phyloP scores from a whole-genome alignment of 164 flowering plant genomes.

The Aristolochia contorta region DNA sequence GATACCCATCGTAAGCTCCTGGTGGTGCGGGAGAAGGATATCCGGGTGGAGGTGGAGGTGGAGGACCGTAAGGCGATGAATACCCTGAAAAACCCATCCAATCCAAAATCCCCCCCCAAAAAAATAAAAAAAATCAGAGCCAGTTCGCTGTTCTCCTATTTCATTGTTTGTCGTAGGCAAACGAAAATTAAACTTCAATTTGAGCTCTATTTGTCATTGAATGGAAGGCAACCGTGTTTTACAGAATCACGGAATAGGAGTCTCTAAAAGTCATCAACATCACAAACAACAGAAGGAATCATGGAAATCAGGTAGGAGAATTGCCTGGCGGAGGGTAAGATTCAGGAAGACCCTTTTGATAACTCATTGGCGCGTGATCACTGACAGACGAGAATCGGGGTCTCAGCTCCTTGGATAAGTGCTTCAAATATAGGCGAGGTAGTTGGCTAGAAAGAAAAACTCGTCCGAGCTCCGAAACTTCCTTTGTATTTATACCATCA shows the following conservation, averaged over 20 bases:
- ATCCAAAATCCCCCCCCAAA: neutral
- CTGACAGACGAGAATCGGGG: no score
- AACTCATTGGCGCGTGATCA: neutral
- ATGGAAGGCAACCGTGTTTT: neutral
- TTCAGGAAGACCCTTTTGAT: constrained; percentile 1
- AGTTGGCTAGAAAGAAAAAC: no score
- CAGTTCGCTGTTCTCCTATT: no score
- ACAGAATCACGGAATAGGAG: no score
- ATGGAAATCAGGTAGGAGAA: neutral
- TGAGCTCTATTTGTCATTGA: neutral
- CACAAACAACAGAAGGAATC: neutral
- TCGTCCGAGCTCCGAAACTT: no score
- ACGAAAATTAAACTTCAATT: neutral
- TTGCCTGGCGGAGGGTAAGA: constrained; percentile 4
- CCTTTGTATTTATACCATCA: no score
- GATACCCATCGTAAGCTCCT: neutral
- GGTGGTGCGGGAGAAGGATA: neutral
- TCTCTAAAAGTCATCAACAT: no score
- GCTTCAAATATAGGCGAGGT: no score
- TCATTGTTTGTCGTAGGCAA: neutral
- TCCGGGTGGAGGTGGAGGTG: neutral
- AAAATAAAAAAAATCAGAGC: neutral
- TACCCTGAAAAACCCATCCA: neutral
- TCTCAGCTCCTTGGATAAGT: no score
- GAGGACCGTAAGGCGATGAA: neutral